Conservation (phyloP, 163 green algal species). For the Scenedesmus sp. region DNA sequence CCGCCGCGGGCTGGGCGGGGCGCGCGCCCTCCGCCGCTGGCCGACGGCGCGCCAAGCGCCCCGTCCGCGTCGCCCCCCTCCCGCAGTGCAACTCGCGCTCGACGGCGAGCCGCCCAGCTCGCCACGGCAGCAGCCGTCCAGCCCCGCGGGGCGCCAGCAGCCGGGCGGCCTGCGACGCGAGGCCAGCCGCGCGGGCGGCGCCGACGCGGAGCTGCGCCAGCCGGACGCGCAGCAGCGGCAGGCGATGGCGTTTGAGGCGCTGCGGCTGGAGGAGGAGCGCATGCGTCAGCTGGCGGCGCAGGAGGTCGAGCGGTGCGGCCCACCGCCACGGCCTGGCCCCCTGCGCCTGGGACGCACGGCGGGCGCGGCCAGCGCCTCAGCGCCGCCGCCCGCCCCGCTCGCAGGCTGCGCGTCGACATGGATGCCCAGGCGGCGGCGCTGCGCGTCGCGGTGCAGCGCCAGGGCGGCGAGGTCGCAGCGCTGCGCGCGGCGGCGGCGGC, state of each 20-base stretch:
- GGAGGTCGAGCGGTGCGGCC: conserved; percentile 12
- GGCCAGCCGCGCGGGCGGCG: background rate
- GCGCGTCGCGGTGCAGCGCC: conserved; percentile 25
- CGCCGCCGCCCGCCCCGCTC: background rate
- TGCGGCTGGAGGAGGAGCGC: conserved; percentile 7
- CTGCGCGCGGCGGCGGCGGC: conserved; percentile 25
- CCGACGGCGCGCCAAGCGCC: too few species aligned
- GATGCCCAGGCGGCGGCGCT: conserved; percentile 26
- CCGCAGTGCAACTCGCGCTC: conserved; percentile 14
- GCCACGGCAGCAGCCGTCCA: conserved; percentile 13
- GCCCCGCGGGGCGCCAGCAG: background rate
- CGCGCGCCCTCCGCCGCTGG: too few species aligned
- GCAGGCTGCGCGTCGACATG: conserved; percentile 36
- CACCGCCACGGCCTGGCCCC: background rate
- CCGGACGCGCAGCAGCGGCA: conserved; percentile 20
- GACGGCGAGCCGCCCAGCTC: background rate
- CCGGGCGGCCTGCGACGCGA: background rate
- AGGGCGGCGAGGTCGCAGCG: conserved; percentile 34
- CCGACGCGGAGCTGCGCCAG: conserved; percentile 1
- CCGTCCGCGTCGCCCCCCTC: too few species aligned
- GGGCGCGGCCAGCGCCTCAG: background rate
- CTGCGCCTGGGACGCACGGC: background rate
- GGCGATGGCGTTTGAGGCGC: conserved; percentile 11
- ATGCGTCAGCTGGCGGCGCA: conserved; percentile 25
- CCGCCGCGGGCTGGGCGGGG: too few species aligned